phyloP scores from a whole-genome alignment of 2,329 filamentous ascomycete genomes.

The Curvularia hawaiiensis region DNA sequence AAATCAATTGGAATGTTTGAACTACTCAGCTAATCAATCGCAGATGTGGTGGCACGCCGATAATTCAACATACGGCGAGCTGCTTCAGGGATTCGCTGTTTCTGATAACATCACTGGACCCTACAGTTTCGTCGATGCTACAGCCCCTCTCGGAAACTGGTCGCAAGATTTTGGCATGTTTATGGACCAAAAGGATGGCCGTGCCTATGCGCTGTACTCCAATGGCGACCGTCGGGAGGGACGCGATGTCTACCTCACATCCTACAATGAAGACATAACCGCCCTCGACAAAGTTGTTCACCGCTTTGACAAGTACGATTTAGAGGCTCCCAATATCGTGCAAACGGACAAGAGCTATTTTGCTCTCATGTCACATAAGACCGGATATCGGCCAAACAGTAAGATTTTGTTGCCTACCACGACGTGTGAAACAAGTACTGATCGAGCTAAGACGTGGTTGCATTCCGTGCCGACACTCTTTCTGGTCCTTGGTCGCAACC shows the following conservation, averaged over 20 bases:
- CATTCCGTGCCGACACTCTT: slow-evolving; percentile 59
- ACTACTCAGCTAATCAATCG: not conserved
- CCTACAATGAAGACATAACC: slow-evolving; percentile 59
- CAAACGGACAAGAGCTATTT: slow-evolving; percentile 66
- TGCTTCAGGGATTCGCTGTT: slow-evolving; percentile 62
- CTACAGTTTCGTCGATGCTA: slow-evolving; percentile 61
- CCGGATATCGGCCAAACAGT: slow-evolving; percentile 66
- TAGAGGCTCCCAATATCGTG: slow-evolving; percentile 65
- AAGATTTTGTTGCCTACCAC: not conserved
- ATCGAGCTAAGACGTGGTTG: slow-evolving; percentile 55
- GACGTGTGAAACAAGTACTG: not conserved
- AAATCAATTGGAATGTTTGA: not conserved
- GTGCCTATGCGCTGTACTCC: slow-evolving; percentile 63
- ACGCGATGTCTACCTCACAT: slow-evolving; percentile 62
- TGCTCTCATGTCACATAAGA: slow-evolving; percentile 67
- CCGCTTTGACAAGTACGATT: slow-evolving; percentile 64
- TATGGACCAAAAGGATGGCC: slow-evolving; percentile 63
- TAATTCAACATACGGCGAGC: slow-evolving; percentile 60
- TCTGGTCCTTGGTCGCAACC: slow-evolving; percentile 61
- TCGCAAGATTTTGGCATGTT: slow-evolving; percentile 67
- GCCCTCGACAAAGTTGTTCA: slow-evolving; percentile 59
- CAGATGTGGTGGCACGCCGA: slow-evolving; percentile 67
- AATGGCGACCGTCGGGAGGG: slow-evolving; percentile 62
- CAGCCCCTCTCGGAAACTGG: slow-evolving; percentile 64
- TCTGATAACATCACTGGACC: slow-evolving; percentile 60